These are phyloP conservation scores for Hippophae rhamnoides DNA, from an alignment of 306 rosid species.

Conservation along the genomic window DNA sequence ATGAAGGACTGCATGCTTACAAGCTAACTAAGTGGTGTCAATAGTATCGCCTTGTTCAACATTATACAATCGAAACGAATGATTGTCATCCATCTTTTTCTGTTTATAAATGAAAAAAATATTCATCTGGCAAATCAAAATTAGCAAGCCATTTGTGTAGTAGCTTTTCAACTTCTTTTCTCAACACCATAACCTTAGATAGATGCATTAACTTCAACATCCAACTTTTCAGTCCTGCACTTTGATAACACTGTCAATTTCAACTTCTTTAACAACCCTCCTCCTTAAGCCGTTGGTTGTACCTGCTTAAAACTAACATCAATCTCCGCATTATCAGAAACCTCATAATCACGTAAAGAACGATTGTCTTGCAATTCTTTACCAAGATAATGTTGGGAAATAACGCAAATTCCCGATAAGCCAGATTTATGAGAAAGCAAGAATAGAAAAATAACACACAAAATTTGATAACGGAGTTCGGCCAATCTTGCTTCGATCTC, in stretches of 20 bases:
- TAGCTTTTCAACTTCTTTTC: too few species aligned
- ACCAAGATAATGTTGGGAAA: constrained; percentile 20
- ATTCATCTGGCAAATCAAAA: constrained; percentile 44
- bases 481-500: too few species aligned
- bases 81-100: constrained; percentile 68
- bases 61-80: constrained; percentile 60
- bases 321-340: constrained; percentile 29
- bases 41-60: constrained; percentile 56
- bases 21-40: neutral
- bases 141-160: constrained; percentile 2
- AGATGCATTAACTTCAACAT: too few species aligned
- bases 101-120: constrained; percentile 59
- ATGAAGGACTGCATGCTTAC: too few species aligned
- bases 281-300: neutral
- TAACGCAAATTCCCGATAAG: too few species aligned
- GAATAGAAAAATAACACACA: too few species aligned
- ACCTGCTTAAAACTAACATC: constrained; percentile 24
- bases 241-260: constrained; percentile 17
- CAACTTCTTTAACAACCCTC: constrained; percentile 27
- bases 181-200: too few species aligned
- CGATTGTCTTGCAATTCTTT: constrained; percentile 34
- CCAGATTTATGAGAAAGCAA: too few species aligned
- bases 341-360: constrained; percentile 23
- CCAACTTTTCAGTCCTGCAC: too few species aligned
- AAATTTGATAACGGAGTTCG: too few species aligned